Conservation (phyloP, 257 asterid genomes). For the Vinca minor region DNA sequence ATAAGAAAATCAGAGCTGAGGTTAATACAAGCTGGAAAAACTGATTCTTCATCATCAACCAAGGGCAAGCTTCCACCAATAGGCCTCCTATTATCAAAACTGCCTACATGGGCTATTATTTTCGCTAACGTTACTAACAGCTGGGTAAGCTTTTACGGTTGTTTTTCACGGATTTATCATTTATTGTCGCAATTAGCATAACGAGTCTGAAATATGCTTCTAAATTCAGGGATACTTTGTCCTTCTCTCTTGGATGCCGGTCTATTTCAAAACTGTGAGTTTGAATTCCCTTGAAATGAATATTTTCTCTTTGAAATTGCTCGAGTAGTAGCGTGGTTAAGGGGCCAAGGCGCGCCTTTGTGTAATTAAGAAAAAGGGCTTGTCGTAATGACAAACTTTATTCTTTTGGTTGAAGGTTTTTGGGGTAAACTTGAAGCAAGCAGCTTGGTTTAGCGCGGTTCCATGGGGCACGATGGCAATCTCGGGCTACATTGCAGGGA, state of each 20-base stretch:
- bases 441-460: conserved; percentile 98
- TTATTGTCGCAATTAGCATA: no score
- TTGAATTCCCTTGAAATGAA: background rate
- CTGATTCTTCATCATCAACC: conserved; percentile 30
- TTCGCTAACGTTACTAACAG: conserved; percentile 82
- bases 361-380: no score
- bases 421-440: conserved; percentile 81
- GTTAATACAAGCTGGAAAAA: conserved; percentile 77
- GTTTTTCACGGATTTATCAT: background rate
- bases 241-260: conserved; percentile 99
- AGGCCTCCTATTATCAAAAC: conserved; percentile 55
- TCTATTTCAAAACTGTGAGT: conserved; percentile 89
- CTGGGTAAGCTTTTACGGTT: conserved; percentile 43
- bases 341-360: no score
- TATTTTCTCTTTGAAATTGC: background rate
- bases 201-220: no score
- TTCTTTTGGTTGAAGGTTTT: conserved; percentile 46
- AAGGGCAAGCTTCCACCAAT: conserved; percentile 62
- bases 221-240: conserved; percentile 92
- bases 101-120: conserved; percentile 90
- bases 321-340: no score
- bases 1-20: conserved; percentile 59
- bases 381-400: background rate
- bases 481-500: conserved; percentile 90
- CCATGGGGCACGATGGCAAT: conserved; percentile 99